Percentiles rank a stretch among this genome's conserved stretches.
Conservation (phyloP, 495 filamentous ascomycete genomes). For the Astrocystis sublimbata region DNA sequence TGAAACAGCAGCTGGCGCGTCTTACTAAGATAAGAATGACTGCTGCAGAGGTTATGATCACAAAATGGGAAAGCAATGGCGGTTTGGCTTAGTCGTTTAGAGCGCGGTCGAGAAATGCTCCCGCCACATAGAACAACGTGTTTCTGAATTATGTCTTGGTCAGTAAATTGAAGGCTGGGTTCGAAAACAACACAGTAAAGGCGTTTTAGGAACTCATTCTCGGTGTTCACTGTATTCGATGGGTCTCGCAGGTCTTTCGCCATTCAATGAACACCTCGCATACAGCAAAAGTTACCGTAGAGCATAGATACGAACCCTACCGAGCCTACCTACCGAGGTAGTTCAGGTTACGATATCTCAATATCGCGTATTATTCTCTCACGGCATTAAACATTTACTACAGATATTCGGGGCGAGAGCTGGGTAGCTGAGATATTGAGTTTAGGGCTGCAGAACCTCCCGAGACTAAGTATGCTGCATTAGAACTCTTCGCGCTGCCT, state of each 20-base stretch:
- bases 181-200: not conserved
- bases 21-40: not conserved
- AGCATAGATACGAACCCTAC: too few relatives aligned
- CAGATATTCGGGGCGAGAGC: not conserved
- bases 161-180: not conserved
- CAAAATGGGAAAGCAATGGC: not conserved
- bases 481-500: not conserved
- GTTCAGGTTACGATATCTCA: too few relatives aligned
- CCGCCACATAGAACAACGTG: constrained; percentile 4
- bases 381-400: not conserved
- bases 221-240: not conserved
- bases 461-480: not conserved
- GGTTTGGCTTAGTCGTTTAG: not conserved
- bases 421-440: not conserved
- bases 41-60: not conserved
- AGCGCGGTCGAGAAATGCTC: constrained; percentile 2
- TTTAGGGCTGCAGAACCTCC: not conserved
- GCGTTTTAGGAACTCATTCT: too few relatives aligned
- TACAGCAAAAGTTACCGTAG: too few relatives aligned
- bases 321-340: not conserved
- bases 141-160: not conserved
- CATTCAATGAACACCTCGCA: not conserved
- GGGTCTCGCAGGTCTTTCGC: not conserved
- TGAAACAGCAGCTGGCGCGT: constrained; percentile 1
- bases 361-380: too few relatives aligned